Evolutionary conservation across 1,139 yeast genomes (phyloP), one percentile per base, ranked within the genome.

Genomic region (Pichia sp.): DNA sequence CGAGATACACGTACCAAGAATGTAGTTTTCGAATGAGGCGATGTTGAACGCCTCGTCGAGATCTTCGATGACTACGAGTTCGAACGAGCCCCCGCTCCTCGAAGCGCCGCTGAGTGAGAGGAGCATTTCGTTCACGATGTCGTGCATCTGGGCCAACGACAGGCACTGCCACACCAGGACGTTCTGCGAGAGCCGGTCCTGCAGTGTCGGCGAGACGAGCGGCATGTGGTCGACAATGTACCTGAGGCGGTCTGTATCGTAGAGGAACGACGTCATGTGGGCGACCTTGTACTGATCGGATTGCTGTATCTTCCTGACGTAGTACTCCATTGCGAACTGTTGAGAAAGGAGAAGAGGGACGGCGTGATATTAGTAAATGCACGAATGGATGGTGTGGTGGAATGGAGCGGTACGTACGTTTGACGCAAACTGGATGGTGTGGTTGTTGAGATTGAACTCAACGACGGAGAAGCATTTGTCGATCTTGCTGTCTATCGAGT

Each of bases 1-100:
- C 19, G 16, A 10, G 15, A 15, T 3, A 11, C 8, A 62, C 69
- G 47, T 59, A 65, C 69, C 69, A n/a, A 54, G 30, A 1, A 56
- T 54, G 47, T 60, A 62, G 41, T 63, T 58, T 30, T 61, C 63
- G 48, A 59, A 62, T 11, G 57, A 57, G 30, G 62, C 64, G 8
- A 64, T 42, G 48, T 66, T 66, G 50, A 67, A 65, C 11, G 64
- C 55, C n/a, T 59, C 64, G 16, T 59, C 61, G 5, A 68, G 44
- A 49, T 68, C 70, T 52, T 67, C 67, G n/a, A 68, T 54, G 3
- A 66, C 59, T 5, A 65, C 26, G 13, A 62, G 43, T 15, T 58
- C 55, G 34, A 34, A 40, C 6, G 45, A 13, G 19, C 4, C 34
- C 49, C 13, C 11, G 48, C 32, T 4, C 41, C 15, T 11, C 13